Percentiles rank a stretch among this genome's conserved stretches.
Evolutionary conservation across 495 filamentous ascomycete species (phyloP).

Genomic region (Penicillium bialowiezense): DNA sequence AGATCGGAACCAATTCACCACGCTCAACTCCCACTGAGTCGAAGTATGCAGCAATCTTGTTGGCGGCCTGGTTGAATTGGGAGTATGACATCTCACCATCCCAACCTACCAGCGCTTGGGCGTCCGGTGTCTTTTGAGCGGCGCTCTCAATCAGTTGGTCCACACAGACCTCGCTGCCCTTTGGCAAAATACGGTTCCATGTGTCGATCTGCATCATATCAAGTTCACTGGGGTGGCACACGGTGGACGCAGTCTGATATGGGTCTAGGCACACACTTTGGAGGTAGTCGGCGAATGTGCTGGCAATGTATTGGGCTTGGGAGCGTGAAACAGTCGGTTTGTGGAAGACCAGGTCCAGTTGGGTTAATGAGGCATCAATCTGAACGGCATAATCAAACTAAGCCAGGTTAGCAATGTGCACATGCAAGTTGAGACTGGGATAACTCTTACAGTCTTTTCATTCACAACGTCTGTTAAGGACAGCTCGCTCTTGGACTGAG

Average conservation of each 20-base stretch:
- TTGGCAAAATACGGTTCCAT: conserved; percentile 22
- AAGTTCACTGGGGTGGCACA: conserved; percentile 11
- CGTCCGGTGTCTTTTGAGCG: conserved; percentile 12
- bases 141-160: conserved; percentile 22
- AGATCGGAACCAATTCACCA: conserved; percentile 27
- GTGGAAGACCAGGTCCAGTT: conserved; percentile 27
- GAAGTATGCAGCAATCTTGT: conserved; percentile 20
- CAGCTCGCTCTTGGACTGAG: conserved; percentile 7
- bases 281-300: conserved; percentile 29
- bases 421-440: neutral
- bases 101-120: conserved; percentile 33
- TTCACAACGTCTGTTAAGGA: conserved; percentile 6
- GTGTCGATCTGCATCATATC: conserved; percentile 16
- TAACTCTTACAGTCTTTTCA: conserved; percentile 7
- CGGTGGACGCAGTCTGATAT: conserved; percentile 6
- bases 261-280: conserved; percentile 12
- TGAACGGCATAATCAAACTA: conserved; percentile 14
- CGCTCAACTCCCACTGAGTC: conserved; percentile 24
- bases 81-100: conserved; percentile 37
- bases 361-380: conserved; percentile 9
- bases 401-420: neutral
- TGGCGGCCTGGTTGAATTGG: conserved; percentile 27
- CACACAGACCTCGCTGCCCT: conserved; percentile 18
- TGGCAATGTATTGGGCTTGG: conserved; percentile 22
- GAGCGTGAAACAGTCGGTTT: conserved; percentile 20